Base-by-base conservation (phyloP, 2,329 filamentous ascomycete species). In the Cryphonectria japonica region DNA sequence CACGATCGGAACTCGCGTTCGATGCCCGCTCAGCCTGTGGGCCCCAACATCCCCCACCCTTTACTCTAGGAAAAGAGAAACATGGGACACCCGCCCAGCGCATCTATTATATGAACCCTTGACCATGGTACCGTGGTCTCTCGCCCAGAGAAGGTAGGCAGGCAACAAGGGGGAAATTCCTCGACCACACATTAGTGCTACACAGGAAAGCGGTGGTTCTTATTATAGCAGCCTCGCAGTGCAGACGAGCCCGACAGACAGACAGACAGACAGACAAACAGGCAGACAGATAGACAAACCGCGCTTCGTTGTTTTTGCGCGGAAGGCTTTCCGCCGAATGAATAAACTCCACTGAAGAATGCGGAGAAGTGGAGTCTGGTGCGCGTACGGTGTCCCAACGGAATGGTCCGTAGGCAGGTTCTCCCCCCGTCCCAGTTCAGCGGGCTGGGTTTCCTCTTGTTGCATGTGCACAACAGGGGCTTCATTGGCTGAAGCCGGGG, bases 321-420 rank as follows among this genome's bases (percentile, higher is more conserved):
- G 19, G 59, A 39, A n/a, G 13, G 19, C 34, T 39, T 61, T n/a
- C 32, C 59, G 39, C 59, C 46, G 43, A 54, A 9, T 46, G 32
- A 19, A 32, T 43, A 9, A 11, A 39, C 43, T 16, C 26, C 43
- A n/a, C 32, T 39, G 19, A 29, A 34, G 63, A 54, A 52, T 64
- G 65, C 43, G 66, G 66, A 54, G 66, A 65, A 32, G 66, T 61
- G 66, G 69, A 52, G 52, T 39, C 57, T 50, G 39, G 46, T 39
- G 37, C 32, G 50, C 29, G 62, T 39, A 65, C 16, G 41, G 32
- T 39, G 60, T 59, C 60, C 69, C 66, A 61, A 52, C 61, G 29
- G 61, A 50, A 34, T 54, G 61, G 50, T 29, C 57, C 41, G 46
- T 54, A 66, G 61, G 14, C 2, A 14, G 57, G 52, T 13, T 22